These are phyloP conservation scores for Penicillium pancosmium DNA, from an alignment of 495 filamentous ascomycete species.

Conservation along the genomic window DNA sequence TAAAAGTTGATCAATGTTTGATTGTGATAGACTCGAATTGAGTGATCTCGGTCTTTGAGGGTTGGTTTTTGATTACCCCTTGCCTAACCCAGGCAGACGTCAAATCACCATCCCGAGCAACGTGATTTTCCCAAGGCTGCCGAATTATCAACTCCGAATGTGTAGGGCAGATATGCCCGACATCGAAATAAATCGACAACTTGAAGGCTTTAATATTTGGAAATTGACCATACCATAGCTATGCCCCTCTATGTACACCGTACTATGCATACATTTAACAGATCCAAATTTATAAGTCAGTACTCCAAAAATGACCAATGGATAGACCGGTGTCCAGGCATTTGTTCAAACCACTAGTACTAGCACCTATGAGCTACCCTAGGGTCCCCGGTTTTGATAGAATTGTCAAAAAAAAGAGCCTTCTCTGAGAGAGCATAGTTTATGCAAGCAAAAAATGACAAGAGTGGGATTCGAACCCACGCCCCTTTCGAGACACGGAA, in stretches of 20 bases:
- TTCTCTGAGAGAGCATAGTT: neutral
- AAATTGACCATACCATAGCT: too few species aligned
- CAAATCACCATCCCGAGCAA: neutral
- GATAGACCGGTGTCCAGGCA: too few species aligned
- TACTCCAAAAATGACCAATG: too few species aligned
- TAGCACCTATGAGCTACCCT: too few species aligned
- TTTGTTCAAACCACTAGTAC: too few species aligned
- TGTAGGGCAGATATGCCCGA: too few species aligned
- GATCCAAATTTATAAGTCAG: too few species aligned
- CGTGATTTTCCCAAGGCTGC: slow-evolving; percentile 12
- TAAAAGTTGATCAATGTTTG: neutral
- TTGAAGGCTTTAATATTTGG: too few species aligned
- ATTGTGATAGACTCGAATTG: neutral
- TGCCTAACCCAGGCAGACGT: slow-evolving; percentile 11
- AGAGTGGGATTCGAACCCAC: slow-evolving; percentile 45
- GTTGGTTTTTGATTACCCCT: neutral
- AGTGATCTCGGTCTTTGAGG: neutral
- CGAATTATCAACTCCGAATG: neutral
- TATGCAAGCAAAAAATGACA: slow-evolving; percentile 26
- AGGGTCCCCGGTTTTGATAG: too few species aligned
- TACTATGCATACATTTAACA: too few species aligned
- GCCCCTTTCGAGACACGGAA: slow-evolving; percentile 33
- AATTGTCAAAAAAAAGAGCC: neutral
- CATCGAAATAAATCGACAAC: too few species aligned
- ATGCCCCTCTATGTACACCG: too few species aligned